These are phyloP conservation scores for Pisolithus albus DNA, from an alignment of 768 basidiomycete species.

Conservation along the genomic window DNA sequence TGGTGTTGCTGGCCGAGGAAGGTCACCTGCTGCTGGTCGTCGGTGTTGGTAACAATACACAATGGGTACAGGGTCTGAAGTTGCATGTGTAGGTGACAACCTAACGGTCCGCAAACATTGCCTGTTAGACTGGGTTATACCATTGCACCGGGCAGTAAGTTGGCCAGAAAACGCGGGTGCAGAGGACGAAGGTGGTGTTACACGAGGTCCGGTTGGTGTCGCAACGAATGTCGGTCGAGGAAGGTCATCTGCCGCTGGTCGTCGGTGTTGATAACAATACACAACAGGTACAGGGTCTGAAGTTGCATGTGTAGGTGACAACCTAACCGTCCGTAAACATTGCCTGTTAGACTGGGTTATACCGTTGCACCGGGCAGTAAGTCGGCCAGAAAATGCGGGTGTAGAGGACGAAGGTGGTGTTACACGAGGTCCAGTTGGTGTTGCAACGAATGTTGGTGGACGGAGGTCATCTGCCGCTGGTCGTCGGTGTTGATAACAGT, in stretches of 20 bases:
- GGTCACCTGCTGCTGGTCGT: slow-evolving; percentile 24
- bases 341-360: slow-evolving; percentile 57
- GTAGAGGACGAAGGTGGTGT: slow-evolving; percentile 14
- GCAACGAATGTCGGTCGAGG: too few species aligned
- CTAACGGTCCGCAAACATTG: slow-evolving; percentile 58
- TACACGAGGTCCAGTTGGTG: slow-evolving; percentile 16
- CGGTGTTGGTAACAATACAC: slow-evolving; percentile 67
- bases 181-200: slow-evolving; percentile 11
- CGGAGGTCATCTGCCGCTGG: slow-evolving; percentile 4
- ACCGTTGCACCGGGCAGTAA: slow-evolving; percentile 48
- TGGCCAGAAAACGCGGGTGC: slow-evolving; percentile 13
- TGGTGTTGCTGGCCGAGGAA: too few species aligned
- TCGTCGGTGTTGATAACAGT: slow-evolving; percentile 60
- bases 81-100: slow-evolving; percentile 22
- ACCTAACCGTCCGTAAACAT: slow-evolving; percentile 39
- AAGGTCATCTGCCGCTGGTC: too few species aligned
- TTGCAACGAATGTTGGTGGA: slow-evolving; percentile 7
- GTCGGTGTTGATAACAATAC: slow-evolving; percentile 63
- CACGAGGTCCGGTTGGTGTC: too few species aligned
- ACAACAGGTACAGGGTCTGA: slow-evolving; percentile 25
- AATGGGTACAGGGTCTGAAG: slow-evolving; percentile 22
- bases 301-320: slow-evolving; percentile 22
- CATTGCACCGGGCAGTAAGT: slow-evolving; percentile 45
- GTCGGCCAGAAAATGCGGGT: slow-evolving; percentile 11
- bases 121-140: slow-evolving; percentile 56